Evolutionary conservation across 768 basidiomycete species (phyloP), one percentile per base, ranked within the genome.

Genomic region (Paxillus involutus): DNA sequence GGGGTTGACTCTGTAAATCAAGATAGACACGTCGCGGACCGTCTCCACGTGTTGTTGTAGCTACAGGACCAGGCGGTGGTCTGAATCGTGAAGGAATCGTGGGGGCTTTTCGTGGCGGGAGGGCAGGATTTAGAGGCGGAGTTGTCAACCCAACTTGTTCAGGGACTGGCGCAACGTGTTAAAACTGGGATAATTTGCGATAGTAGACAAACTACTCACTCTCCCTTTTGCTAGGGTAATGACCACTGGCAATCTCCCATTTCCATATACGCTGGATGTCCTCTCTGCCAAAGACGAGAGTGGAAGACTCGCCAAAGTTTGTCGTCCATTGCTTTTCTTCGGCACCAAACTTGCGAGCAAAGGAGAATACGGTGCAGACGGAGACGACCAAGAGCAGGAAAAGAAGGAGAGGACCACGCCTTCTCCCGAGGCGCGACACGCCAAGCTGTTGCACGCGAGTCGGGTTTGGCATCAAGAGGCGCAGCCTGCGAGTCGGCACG

Each of bases 181-280:
- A 55, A 41, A 44, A 24, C 42, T 6, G 10, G 1, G 40, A 9
- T n/a, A 43, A 21, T 42, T 5, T 35, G 13, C n/a, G 9, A 39
- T 5, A 33, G 17, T 1, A 45, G 9, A 48, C 5, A 10, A 21
- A 52, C 32, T 51, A 79, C 90, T 65, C 71, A 93, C 94, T 81
- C 62, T 79, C 78, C 52, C 82, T 79, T 50, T 82, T 79, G 71
- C 91, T 94, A 9, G 96, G 96, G 76, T 94, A 94, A 73, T 97
- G 94, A 1, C 97, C 97, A 58, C 91, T 91, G 32, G 84, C 76
- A 52, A 98, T 81, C 73, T 99, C 96, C 94, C 94, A 98, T 56
- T 86, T 78, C 95, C 95, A 98, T 70, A 99, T 91, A 52, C 87
- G 80, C 63, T 89, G 90, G 40, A 97, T 67, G 64, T 98, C 94